Percentiles rank a stretch among this genome's conserved stretches.
Conservation (phyloP, 306 rosid genomes). For the Adenanthera pavonina region DNA sequence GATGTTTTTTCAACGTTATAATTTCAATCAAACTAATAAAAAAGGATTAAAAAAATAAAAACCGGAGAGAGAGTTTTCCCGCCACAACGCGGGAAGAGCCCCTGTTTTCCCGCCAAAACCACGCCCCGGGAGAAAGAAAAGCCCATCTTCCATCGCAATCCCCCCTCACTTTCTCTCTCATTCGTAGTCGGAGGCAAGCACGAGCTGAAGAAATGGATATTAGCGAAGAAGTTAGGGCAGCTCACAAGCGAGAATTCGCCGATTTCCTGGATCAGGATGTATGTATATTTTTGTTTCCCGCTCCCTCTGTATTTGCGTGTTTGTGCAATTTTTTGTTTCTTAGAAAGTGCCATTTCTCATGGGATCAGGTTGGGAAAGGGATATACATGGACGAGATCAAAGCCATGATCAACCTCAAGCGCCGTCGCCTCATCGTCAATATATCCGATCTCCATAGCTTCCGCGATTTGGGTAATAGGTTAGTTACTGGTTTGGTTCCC, state of each 20-base stretch:
- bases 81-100: constrained; percentile 40
- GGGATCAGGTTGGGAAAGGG: constrained; percentile 58
- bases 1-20: too few species aligned
- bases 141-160: constrained; percentile 4
- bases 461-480: constrained; percentile 87
- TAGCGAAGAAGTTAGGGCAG: constrained; percentile 88
- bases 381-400: constrained; percentile 84
- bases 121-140: constrained; percentile 20
- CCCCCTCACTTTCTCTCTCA: constrained; percentile 3
- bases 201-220: constrained; percentile 64
- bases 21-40: too few species aligned
- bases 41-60: neutral
- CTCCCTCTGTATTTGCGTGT: constrained; percentile 14
- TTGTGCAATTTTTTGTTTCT: neutral
- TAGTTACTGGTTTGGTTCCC: neutral
- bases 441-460: constrained; percentile 94
- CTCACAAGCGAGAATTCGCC: constrained; percentile 89
- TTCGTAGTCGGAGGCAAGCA: constrained; percentile 10
- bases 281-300: neutral
- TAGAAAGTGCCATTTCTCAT: neutral
- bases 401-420: constrained; percentile 83
- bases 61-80: constrained; percentile 32
- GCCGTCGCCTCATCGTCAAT: constrained; percentile 82
- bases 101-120: constrained; percentile 67
- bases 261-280: constrained; percentile 90